Evolutionary conservation across 768 basidiomycete species (phyloP).

Genomic region (Kwoniella newhampshirensis): DNA sequence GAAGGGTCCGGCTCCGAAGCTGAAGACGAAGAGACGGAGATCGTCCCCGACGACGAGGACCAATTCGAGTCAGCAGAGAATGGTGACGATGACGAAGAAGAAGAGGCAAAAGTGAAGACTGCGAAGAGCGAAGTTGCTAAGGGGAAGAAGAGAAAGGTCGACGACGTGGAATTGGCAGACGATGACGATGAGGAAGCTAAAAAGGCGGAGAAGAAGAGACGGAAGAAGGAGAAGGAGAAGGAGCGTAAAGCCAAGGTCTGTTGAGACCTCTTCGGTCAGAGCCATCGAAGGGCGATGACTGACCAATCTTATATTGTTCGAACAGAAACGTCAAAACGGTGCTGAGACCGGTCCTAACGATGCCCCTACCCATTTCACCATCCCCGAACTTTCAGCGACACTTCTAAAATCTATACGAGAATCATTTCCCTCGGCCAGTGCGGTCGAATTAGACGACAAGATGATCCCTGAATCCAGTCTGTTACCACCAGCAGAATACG

Average conservation of each 20-base stretch:
- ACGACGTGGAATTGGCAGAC: constrained; percentile 8
- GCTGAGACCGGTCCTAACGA: not conserved
- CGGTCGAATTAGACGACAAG: constrained; percentile 76
- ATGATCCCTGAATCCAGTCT: constrained; percentile 59
- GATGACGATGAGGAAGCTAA: constrained; percentile 11
- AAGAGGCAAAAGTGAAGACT: constrained; percentile 1
- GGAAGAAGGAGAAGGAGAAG: constrained; percentile 51
- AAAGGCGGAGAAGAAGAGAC: constrained; percentile 41
- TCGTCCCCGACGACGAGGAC: constrained; percentile 1
- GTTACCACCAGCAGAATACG: constrained; percentile 44
- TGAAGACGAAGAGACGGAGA: constrained; percentile 2
- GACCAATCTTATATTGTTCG: not conserved
- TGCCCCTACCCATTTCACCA: constrained; percentile 27
- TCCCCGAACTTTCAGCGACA: constrained; percentile 23
- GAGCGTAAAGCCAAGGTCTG: constrained; percentile 47
- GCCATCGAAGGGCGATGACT: not conserved
- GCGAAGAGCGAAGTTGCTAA: not conserved
- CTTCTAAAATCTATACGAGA: constrained; percentile 54
- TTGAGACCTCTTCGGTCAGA: too few species aligned
- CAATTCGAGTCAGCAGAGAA: constrained; percentile 17
- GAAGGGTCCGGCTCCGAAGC: constrained; percentile 9
- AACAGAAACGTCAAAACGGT: constrained; percentile 15
- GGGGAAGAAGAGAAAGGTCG: constrained; percentile 26
- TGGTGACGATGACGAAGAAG: constrained; percentile 24
- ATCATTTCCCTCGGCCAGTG: constrained; percentile 66